phyloP scores from a whole-genome alignment of 305 asterid species.

The Fraxinus nigra region DNA sequence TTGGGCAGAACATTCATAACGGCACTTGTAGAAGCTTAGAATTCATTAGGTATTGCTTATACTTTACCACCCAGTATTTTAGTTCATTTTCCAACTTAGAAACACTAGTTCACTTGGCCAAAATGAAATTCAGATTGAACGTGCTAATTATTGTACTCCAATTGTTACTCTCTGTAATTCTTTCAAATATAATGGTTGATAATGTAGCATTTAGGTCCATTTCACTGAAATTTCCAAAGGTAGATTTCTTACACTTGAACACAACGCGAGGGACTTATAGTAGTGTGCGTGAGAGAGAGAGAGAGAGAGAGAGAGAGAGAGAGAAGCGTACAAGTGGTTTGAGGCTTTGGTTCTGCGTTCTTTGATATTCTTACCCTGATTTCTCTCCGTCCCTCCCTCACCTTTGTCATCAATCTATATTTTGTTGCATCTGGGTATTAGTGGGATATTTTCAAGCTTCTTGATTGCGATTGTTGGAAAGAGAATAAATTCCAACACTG shows the following conservation, averaged over 20 bases:
- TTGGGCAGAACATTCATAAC: neutral
- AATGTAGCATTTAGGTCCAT: neutral
- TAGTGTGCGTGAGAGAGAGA: neutral
- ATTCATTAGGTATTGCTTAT: neutral
- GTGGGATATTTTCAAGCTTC: conserved; percentile 9
- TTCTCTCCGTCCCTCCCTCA: conserved; percentile 38
- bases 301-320: conserved; percentile 4
- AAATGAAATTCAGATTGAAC: neutral
- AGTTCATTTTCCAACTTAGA: neutral
- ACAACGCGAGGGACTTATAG: neutral
- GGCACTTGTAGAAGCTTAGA: neutral
- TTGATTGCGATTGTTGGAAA: conserved; percentile 39
- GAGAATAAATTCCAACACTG: conserved; percentile 29
- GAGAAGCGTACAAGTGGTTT: conserved; percentile 19
- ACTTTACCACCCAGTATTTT: neutral
- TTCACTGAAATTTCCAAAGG: neutral
- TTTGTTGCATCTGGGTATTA: conserved; percentile 10
- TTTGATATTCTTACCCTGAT: conserved; percentile 37
- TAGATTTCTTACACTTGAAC: neutral
- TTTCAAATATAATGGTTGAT: neutral
- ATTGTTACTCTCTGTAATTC: neutral
- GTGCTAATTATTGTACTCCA: neutral
- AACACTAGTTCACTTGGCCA: neutral
- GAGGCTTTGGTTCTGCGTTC: conserved; percentile 31
- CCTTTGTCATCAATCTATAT: conserved; percentile 15